Evolutionary conservation across 805 yeast genomes (phyloP), one percentile per base, ranked within the genome.

Genomic region (Myxozyma monticola): DNA sequence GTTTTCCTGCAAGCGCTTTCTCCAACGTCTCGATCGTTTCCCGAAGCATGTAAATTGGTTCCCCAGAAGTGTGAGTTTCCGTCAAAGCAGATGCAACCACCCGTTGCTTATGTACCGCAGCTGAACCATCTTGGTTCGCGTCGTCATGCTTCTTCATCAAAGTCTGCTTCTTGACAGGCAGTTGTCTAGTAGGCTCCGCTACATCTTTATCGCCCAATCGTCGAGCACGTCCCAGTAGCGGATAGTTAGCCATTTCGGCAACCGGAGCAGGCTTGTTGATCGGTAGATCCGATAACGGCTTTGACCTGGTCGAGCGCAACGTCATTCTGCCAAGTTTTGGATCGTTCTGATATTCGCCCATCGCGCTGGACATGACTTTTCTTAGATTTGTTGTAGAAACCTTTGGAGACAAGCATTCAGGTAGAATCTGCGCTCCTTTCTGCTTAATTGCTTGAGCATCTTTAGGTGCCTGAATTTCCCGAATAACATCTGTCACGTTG

Each of bases 401-500:
- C 40, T 51, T 48, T 12, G 59, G 57, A 10, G 59, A 54, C 33
- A 54, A 21, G 15, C 47, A 41, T 12, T 50, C 53, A 22, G 59
- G 59, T 15, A 54, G 37, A 12, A 54, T 54, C 18, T 48, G 31
- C 21, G 24, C 35, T 25, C 39, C 28, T 7, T 45, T 48, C 35
- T 29, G 22, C 28, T 42, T 31, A 9, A 31, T 40, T 9, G 34
- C 39, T 15, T 31, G 20, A 12, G 47, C 39, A 7, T 40, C 35
- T 12, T 37, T 40, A n/a, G 35, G 18, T 1, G 40, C 35, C 18
- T 35, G 47, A 25, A 43, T 43, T 1, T 29, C 34, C n/a, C 26
- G 47, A 25, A 43, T 43, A 15, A 43, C 47, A 17, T 45, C 49
- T 29, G 28, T 29, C 28, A 44, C 42, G 3, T 34, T 37, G 18